Base-by-base conservation (phyloP, 257 asterid genomes). In the Solanum neorickii region DNA sequence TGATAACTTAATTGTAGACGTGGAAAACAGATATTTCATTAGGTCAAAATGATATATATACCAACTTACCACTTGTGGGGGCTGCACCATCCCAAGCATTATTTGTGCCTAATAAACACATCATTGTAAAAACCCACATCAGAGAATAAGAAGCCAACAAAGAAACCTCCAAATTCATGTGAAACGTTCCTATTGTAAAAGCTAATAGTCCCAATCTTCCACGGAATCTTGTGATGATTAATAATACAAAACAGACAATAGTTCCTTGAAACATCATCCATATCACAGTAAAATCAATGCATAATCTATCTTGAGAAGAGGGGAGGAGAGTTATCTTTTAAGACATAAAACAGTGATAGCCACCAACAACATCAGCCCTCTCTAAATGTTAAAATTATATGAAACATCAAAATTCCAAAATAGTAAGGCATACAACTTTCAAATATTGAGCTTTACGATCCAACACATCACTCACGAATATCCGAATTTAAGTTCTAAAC, bases 81-180 rank as follows among this genome's bases (percentile, higher is more conserved):
- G 88, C 89, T 93, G 95, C 93, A 97, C 98, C 99, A 97, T 97
- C 84, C 99, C 98, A 31, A 97, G 98, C 99, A 96, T 95, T 83
- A 97, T 94, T 89, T 97, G 99, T 39, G 98, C 99, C 99, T 97
- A 66, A 49, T 75, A 89, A 74, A 86, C 72, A 88, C 35, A 83
- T 84, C 72, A 46, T 86, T 69, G 49, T 52, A 20, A 87, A 31
- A 15, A 46, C 52, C 73, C 42, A 80, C 7, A 87, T 92, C 88
- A 91, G 91, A 25, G 47, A 84, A 65, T 69, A 14, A 69, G 77
- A 87, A 75, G 72, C 14, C 85, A 87, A 86, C 23, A 46, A 44
- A 72, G 60, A 11, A 83, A 82, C 85, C 85, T 46, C 69, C 60
- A 83, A 35, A 46, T 87, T 72, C 87, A 83, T 29, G 46, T 59